Conservation (phyloP, 2,329 filamentous ascomycete genomes). For the Scortechinia acanthostroma region DNA sequence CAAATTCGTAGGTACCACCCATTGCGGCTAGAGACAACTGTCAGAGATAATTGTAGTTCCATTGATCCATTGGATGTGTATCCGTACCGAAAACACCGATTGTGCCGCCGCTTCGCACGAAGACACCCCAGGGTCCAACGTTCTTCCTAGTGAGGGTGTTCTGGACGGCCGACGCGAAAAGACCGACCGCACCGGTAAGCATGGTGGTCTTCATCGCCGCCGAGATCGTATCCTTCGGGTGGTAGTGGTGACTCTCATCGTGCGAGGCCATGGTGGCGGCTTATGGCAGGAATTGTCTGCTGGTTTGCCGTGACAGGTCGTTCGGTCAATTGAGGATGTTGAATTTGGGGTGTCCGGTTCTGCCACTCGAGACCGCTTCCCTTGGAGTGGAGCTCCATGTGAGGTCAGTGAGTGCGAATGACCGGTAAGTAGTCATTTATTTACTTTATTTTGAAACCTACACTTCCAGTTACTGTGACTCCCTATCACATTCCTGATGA, state of each 20-base stretch:
- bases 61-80: neutral
- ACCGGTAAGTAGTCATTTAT: no score
- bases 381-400: no score
- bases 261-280: neutral
- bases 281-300: no score
- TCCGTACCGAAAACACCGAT: neutral
- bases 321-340: no score
- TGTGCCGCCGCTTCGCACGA: conserved; percentile 17
- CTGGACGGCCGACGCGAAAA: conserved; percentile 53
- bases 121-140: conserved; percentile 50
- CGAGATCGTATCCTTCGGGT: conserved; percentile 50
- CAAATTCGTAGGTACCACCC: conserved; percentile 63
- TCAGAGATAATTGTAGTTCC: neutral
- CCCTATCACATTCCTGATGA: no score
- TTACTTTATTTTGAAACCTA: no score
- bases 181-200: conserved; percentile 44
- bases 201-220: conserved; percentile 39
- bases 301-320: no score
- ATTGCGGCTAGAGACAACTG: conserved; percentile 47
- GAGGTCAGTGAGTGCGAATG: no score
- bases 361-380: no score
- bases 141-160: conserved; percentile 60
- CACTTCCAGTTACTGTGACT: no score
- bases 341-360: no score
- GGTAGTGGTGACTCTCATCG: conserved; percentile 33